Base-by-base conservation (phyloP, 805 yeast genomes). In the Maudiozyma bulderi region DNA sequence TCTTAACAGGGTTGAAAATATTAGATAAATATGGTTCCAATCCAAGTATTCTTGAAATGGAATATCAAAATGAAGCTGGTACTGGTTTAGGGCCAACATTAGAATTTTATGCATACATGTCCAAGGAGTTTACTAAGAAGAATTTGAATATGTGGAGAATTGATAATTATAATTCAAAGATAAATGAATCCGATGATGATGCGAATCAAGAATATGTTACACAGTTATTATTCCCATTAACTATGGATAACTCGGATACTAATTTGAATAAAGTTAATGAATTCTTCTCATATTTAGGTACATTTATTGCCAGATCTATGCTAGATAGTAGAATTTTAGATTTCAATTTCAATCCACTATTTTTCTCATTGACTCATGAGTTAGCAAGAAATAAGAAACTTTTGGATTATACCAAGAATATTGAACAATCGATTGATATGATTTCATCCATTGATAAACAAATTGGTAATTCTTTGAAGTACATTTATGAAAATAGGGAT, bases 71-170 rank as follows among this genome's bases (percentile, higher is more conserved):
- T 54, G 99, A 91, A 63, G 96, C 76, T 6, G 99, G 98, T n/a
- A 83, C 96, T 0, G 99, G 99, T 0, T 69, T 89, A 43, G 99
- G 99, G 0, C 99, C 99, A 3, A 91, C 99, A 0, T 71, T 90
- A 54, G 99, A 91, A 65, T 91, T 93, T 60, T 91, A 88, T 60
- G 81, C 97, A 0, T 71, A 74, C 13, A 88, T 86, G 1, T 88
- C 96, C 0, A 78, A 73, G 49, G 89, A 82, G 53, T 88, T 91
- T 62, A 70, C 84, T 1, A 73, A 70, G 54, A 74, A 73, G 46
- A 73, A 72, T 30, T 66, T 82, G 44, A 66, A 66, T 8, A 70
- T 93, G 70, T 91, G 98, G 98, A 74, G 95, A 55, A 67, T 61
- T 39, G 62, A 65, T 15, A 65, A 66, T 47, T 60, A 60, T 30